Conservation (phyloP, 2,329 filamentous ascomycete genomes). For the Pyrenophora tritici-repentis region DNA sequence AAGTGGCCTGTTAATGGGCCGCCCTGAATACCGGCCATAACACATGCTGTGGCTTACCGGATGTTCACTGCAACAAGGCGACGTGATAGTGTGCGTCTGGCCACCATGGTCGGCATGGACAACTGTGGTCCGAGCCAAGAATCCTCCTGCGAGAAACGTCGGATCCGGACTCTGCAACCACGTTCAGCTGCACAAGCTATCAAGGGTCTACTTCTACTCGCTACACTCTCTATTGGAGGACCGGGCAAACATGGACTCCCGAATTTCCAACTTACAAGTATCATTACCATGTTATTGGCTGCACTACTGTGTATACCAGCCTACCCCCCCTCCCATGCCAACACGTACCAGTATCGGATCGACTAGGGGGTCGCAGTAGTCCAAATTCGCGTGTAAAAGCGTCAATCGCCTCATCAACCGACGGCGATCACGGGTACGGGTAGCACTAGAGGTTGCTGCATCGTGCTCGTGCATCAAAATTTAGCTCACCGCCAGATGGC, state of each 20-base stretch:
- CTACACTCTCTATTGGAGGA: constrained; percentile 18
- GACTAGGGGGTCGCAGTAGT: constrained; percentile 9
- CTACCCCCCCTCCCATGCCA: constrained; percentile 12
- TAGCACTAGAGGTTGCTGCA: constrained; percentile 1
- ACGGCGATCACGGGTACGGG: neutral
- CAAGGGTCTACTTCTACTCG: constrained; percentile 15
- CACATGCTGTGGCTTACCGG: constrained; percentile 20
- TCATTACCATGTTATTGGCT: constrained; percentile 21
- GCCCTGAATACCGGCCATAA: constrained; percentile 3
- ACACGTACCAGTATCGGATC: constrained; percentile 19
- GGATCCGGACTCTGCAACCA: constrained; percentile 26
- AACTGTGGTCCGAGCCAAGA: constrained; percentile 14
- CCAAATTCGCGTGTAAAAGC: constrained; percentile 8
- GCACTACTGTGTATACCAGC: constrained; percentile 15
- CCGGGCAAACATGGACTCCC: constrained; percentile 10
- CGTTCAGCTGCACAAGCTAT: constrained; percentile 21
- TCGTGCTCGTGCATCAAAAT: constrained; percentile 4
- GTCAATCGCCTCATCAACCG: neutral
- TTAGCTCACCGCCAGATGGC: constrained; percentile 11
- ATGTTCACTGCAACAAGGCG: constrained; percentile 23
- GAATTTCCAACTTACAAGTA: constrained; percentile 18
- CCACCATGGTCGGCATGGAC: constrained; percentile 5
- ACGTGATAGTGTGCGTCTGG: constrained; percentile 17
- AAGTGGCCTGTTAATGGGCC: constrained; percentile 12
- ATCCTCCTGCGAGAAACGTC: constrained; percentile 12